Conservation (phyloP, 768 basidiomycete species). For the Leccinellum rugosiceps region DNA sequence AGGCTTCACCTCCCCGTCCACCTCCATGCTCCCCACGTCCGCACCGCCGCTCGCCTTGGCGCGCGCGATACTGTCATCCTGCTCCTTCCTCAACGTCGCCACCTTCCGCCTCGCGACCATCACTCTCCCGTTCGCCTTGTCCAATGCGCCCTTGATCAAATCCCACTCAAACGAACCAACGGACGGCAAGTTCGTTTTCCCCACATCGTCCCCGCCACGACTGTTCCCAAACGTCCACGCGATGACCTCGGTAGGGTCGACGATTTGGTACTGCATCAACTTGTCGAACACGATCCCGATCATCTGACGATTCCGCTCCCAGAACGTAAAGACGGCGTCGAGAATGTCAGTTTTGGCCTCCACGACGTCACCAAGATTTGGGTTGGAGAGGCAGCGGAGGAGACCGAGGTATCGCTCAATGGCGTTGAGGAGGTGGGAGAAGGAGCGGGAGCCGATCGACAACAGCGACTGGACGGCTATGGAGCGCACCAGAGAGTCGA, state of each 20-base stretch:
- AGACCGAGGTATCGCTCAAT: conserved; percentile 90
- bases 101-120: conserved; percentile 74
- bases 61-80: conserved; percentile 79
- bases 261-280: conserved; percentile 96
- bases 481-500: conserved; percentile 66
- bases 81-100: conserved; percentile 75
- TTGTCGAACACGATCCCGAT: conserved; percentile 94
- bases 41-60: conserved; percentile 61
- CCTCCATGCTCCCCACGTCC: conserved; percentile 52
- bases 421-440: conserved; percentile 96
- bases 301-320: conserved; percentile 84
- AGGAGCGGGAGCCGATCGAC: conserved; percentile 89
- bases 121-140: conserved; percentile 90
- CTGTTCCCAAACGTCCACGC: conserved; percentile 69
- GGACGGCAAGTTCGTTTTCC: conserved; percentile 30
- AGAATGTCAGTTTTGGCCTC: conserved; percentile 74
- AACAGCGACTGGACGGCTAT: conserved; percentile 87
- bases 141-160: conserved; percentile 72
- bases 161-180: conserved; percentile 80
- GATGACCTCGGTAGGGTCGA: conserved; percentile 91
- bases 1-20: conserved; percentile 71
- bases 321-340: conserved; percentile 69
- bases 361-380: conserved; percentile 34
- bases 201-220: conserved; percentile 37
- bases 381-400: conserved; percentile 56